Conservation (phyloP, 306 rosid species). For the Erythrophleum fordii region DNA sequence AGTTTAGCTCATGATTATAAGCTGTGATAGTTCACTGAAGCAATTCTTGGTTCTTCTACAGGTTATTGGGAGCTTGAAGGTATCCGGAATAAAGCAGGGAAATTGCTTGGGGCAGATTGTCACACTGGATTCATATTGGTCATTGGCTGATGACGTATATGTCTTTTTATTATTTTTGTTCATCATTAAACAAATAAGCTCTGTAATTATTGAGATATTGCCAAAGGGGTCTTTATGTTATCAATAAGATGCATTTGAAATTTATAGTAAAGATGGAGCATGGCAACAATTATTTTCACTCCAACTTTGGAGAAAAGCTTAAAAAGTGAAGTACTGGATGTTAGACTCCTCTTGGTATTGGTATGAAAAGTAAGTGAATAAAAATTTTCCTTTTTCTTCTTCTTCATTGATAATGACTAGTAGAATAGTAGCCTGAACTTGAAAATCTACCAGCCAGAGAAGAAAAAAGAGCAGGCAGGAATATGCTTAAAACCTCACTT, state of each 20-base stretch:
- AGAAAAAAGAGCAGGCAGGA: too few relatives aligned
- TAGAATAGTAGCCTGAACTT: too few relatives aligned
- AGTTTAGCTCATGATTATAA: slow-evolving; percentile 17
- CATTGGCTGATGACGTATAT: slow-evolving; percentile 33
- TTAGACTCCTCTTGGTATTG: too few relatives aligned
- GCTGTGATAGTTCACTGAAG: slow-evolving; percentile 19
- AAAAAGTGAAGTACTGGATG: too few relatives aligned
- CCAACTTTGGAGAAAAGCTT: neutral
- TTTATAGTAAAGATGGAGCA: slow-evolving; percentile 3
- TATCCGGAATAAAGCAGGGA: slow-evolving; percentile 12
- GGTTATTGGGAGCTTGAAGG: slow-evolving; percentile 57
- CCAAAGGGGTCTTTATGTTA: slow-evolving; percentile 23
- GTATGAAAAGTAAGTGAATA: too few relatives aligned
- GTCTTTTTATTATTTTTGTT: neutral
- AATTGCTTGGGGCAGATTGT: slow-evolving; percentile 20
- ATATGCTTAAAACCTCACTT: too few relatives aligned
- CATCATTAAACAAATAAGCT: slow-evolving; percentile 27
- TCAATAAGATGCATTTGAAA: slow-evolving; percentile 36
- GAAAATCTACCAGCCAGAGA: too few relatives aligned
- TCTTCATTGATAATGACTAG: too few relatives aligned
- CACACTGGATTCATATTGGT: slow-evolving; percentile 20
- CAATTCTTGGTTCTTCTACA: slow-evolving; percentile 34
- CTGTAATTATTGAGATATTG: slow-evolving; percentile 23
- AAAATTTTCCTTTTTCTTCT: too few relatives aligned
- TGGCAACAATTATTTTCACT: neutral